A percentile compares a stretch with the other conserved stretches of the same genome.
Evolutionary conservation across 83 land plant species (phyloP).

Genomic region (Larix sibirica): DNA sequence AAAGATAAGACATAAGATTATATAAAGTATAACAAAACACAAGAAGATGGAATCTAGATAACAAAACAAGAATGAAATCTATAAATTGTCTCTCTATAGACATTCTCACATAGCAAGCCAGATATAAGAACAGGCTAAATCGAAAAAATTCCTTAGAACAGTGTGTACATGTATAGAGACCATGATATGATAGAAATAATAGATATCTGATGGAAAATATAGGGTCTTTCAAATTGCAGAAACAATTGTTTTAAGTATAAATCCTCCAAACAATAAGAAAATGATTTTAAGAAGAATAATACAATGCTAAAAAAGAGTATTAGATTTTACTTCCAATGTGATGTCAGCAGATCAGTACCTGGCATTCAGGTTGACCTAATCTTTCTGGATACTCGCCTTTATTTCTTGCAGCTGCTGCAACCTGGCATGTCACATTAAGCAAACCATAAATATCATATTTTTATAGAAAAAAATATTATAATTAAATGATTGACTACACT

Average conservation of each 20-base stretch:
- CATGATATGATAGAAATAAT: background rate
- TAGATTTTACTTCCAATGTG: background rate
- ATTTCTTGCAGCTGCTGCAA: conserved; percentile 59
- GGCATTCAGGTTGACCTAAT: conserved; percentile 78
- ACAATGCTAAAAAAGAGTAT: background rate
- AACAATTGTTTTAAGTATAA: background rate
- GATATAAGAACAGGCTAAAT: background rate
- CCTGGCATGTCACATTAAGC: conserved; percentile 29
- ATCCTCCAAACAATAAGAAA: background rate
- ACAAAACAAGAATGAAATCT: background rate
- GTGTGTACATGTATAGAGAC: background rate
- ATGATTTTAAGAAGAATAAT: background rate
- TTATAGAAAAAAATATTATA: background rate
- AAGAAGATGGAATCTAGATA: background rate
- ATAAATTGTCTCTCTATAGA: background rate
- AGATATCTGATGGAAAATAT: background rate
- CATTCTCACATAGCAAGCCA: background rate
- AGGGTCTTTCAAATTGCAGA: background rate
- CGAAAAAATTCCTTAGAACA: background rate
- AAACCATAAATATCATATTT: background rate
- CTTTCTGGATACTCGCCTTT: conserved; percentile 79
- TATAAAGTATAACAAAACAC: background rate
- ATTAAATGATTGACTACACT: background rate
- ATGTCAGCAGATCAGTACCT: conserved; percentile 32
- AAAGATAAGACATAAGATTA: background rate